Evolutionary conservation across 305 asterid species (phyloP), one percentile per base, ranked within the genome.

Genomic region (Ajuga reptans): DNA sequence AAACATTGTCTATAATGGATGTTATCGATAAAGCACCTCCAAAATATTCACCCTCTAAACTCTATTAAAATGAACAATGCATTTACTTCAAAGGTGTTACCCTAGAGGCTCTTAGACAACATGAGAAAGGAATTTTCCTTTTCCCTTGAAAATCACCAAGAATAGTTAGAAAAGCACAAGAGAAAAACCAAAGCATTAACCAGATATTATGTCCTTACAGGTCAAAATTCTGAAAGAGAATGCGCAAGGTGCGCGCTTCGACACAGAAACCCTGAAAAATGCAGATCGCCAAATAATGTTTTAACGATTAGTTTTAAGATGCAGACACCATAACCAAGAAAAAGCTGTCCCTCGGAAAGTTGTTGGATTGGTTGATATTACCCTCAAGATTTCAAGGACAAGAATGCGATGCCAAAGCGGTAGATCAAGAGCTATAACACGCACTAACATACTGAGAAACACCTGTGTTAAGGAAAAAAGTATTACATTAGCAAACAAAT

Each of bases 341-440:
- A 49, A 72, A 45, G 33, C 46, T 27, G 73, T 67, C 29, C 41
- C 49, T 61, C 45, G 60, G 51, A 24, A 58, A 73, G 69, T 41
- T 37, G 42, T 34, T 63, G 59, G 55, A 69, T 15, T 24, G 55
- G 63, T 63, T 34, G 58, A 58, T 77, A 63, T 82, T 88, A 93
- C 99, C 96, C 99, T 93, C 85, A 93, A 77, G 64, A 87, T 82
- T 81, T 93, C 99, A 68, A 93, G 97, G 73, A 93, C 99, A 45
- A 93, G 99, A 82, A 93, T 93, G 50, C 97, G 96, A 83, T 93
- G 99, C 99, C 99, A 90, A 59, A 93, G 84, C 8, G 99, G 99
- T 79, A 93, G 75, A 83, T 93, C 99, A 78, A 89, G 92, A 80
- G 94, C 80, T 76, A 83, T 86, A 77, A 86, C 86, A 72, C 90